Evolutionary conservation across 305 asterid species (phyloP).

Genomic region (Fraxinus xanthoxyloides): DNA sequence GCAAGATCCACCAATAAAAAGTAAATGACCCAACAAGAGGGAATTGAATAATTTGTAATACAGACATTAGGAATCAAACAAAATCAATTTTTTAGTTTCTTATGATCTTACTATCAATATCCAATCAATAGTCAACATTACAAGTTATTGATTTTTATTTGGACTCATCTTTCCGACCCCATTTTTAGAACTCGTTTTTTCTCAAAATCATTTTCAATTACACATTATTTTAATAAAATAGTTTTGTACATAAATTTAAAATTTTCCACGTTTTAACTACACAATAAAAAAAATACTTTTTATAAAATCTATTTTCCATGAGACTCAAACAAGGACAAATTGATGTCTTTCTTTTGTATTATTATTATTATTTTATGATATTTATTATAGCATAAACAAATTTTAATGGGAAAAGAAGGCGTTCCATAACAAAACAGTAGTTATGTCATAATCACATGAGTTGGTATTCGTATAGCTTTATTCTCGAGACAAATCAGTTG

Average conservation of each 20-base stretch:
- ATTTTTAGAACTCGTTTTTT: too few species aligned
- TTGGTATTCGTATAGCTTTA: too few species aligned
- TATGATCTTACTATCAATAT: too few species aligned
- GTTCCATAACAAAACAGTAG: not conserved
- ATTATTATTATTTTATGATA: too few species aligned
- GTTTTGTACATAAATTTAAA: too few species aligned
- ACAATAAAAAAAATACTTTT: not conserved
- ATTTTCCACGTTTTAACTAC: too few species aligned
- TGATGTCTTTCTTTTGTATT: too few species aligned
- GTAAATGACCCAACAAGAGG: not conserved
- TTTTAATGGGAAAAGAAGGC: not conserved
- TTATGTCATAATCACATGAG: not conserved
- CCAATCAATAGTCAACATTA: too few species aligned
- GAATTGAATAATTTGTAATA: not conserved
- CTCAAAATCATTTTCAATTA: too few species aligned
- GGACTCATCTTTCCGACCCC: not conserved
- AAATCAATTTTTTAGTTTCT: not conserved
- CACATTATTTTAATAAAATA: too few species aligned
- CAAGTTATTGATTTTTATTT: too few species aligned
- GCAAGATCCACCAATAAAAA: not conserved
- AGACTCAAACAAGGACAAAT: not conserved
- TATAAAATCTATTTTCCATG: not conserved
- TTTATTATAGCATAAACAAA: too few species aligned
- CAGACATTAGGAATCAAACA: not conserved
- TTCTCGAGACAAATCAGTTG: not conserved